These are phyloP conservation scores for Nakazawaea peltata DNA, from an alignment of 805 yeast genomes.

Conservation along the genomic window DNA sequence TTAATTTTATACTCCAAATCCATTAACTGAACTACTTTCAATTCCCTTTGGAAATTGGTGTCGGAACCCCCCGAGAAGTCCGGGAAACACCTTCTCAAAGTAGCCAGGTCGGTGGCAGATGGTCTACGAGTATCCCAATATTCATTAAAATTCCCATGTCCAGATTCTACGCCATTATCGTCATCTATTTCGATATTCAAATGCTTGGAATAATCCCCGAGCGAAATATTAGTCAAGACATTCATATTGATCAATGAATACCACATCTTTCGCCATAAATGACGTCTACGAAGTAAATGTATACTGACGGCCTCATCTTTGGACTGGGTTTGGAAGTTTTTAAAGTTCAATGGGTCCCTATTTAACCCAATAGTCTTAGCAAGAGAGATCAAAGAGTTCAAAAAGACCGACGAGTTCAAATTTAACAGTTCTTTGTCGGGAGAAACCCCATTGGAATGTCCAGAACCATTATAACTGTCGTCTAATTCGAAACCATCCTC, in stretches of 20 bases:
- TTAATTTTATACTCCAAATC: conserved; percentile 39
- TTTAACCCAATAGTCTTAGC: conserved; percentile 40
- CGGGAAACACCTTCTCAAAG: conserved; percentile 24
- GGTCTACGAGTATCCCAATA: conserved; percentile 31
- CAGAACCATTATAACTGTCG: conserved; percentile 24
- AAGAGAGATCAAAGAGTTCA: conserved; percentile 29
- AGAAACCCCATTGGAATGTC: conserved; percentile 22
- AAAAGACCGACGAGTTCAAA: conserved; percentile 26
- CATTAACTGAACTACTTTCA: conserved; percentile 38
- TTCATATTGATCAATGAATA: conserved; percentile 24
- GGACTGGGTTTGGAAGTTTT: conserved; percentile 20
- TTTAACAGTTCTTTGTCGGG: conserved; percentile 25
- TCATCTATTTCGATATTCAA: conserved; percentile 27
- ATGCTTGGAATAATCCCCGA: conserved; percentile 30
- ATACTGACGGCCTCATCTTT: conserved; percentile 19
- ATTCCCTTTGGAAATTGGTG: conserved; percentile 23
- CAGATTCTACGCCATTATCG: conserved; percentile 17
- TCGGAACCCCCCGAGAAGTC: conserved; percentile 19
- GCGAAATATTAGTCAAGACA: conserved; percentile 24
- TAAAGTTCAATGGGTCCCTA: conserved; percentile 37
- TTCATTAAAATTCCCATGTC: conserved; percentile 22
- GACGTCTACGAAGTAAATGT: conserved; percentile 25
- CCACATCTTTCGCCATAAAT: conserved; percentile 33
- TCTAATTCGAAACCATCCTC: conserved; percentile 41
- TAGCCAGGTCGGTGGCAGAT: conserved; percentile 28